Percentiles rank a stretch among this genome's conserved stretches.
Conservation (phyloP, 805 yeast genomes). For the Zygoascus ofunaensis region DNA sequence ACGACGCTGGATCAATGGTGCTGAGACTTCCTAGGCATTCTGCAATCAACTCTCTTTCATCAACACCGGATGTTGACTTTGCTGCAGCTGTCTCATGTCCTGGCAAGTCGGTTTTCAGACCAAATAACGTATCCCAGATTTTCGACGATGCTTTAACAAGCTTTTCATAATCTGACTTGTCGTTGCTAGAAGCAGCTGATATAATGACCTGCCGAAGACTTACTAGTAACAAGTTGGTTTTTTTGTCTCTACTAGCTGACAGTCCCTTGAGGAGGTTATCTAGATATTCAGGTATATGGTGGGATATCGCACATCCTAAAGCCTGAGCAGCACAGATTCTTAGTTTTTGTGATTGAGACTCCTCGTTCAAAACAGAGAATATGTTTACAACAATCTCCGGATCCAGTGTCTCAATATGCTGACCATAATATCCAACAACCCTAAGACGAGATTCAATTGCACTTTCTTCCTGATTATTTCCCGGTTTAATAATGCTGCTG, state of each 20-base stretch:
- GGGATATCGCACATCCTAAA: constrained; percentile 41
- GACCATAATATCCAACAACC: constrained; percentile 3
- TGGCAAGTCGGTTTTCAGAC: constrained; percentile 1
- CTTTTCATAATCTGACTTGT: not conserved
- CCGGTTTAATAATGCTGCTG: not conserved
- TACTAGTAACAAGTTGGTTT: not conserved
- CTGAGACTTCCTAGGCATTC: constrained; percentile 21
- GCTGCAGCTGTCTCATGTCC: not conserved
- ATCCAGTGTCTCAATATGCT: not conserved
- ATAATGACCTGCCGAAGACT: constrained; percentile 1
- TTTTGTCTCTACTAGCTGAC: not conserved
- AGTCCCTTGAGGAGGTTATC: constrained; percentile 15
- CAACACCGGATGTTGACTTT: not conserved
- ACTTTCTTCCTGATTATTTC: not conserved
- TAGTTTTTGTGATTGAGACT: not conserved
- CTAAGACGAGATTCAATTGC: not conserved
- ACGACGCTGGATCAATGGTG: constrained; percentile 25
- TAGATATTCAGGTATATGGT: constrained; percentile 33
- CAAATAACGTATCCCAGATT: constrained; percentile 24
- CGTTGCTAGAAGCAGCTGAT: not conserved
- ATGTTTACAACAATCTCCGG: not conserved
- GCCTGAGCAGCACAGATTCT: constrained; percentile 37
- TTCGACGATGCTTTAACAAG: not conserved
- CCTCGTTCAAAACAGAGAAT: not conserved
- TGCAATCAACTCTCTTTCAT: constrained; percentile 12